These are phyloP conservation scores for Colletotrichum sp. DNA, from an alignment of 2,329 filamentous ascomycete species.

Conservation along the genomic window DNA sequence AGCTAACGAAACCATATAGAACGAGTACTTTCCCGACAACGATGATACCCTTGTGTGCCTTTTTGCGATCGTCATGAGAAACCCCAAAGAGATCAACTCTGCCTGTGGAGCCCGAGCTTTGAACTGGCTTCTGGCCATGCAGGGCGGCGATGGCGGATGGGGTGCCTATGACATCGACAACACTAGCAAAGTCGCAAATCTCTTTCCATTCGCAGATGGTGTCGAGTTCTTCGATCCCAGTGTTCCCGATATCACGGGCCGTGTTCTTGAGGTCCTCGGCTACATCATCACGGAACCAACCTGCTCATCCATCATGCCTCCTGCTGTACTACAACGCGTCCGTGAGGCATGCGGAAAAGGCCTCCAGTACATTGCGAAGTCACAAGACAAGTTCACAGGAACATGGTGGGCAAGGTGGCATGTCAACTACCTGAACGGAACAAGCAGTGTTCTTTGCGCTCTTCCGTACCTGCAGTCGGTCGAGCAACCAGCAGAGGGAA, in stretches of 20 bases:
- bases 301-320: neutral
- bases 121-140: neutral
- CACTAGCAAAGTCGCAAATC: neutral
- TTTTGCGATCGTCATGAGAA: neutral
- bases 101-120: neutral
- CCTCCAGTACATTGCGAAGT: neutral
- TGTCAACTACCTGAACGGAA: conserved; percentile 8
- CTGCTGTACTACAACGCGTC: neutral
- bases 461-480: neutral
- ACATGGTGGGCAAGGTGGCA: conserved; percentile 8
- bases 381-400: neutral
- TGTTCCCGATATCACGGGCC: neutral
- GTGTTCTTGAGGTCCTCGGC: neutral
- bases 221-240: conserved; percentile 3
- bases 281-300: neutral
- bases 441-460: neutral
- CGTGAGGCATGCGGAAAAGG: neutral
- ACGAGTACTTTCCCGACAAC: conserved; percentile 6
- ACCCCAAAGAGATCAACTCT: neutral
- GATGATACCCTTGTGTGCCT: neutral
- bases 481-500: neutral
- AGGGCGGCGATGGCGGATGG: conserved; percentile 3
- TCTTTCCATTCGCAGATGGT: neutral
- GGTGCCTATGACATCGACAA: conserved; percentile 1
- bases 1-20: neutral